Evolutionary conservation across 139 green algal genomes (phyloP).

Genomic region (Chlorella sp.): DNA sequence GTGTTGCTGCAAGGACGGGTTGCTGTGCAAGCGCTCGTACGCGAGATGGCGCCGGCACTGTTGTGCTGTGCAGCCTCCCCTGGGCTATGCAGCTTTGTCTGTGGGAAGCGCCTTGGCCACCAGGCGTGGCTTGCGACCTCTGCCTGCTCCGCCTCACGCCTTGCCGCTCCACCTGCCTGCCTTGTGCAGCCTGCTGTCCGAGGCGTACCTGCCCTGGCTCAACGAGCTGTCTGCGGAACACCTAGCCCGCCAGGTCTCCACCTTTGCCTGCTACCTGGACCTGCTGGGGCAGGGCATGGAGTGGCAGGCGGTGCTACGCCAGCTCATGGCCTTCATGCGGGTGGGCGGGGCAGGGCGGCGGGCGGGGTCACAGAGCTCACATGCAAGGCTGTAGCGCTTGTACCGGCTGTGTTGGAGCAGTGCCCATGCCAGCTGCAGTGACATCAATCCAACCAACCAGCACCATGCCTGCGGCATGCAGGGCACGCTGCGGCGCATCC

Average conservation of each 20-base stretch:
- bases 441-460: no score
- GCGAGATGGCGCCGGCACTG: no score
- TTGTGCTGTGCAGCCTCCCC: not conserved
- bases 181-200: not conserved
- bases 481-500: constrained; percentile 2
- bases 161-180: not conserved
- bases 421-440: not conserved
- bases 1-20: no score
- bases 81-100: not conserved
- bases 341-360: not conserved
- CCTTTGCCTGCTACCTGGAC: not conserved
- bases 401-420: not conserved
- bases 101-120: not conserved
- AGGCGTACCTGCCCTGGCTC: not conserved
- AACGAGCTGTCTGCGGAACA: not conserved
- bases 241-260: not conserved
- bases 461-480: not conserved
- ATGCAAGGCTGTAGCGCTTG: not conserved
- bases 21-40: no score
- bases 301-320: constrained; percentile 4
- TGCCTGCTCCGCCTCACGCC: not conserved
- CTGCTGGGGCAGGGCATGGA: not conserved
- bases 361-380: not conserved
- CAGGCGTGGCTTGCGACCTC: not conserved
- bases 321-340: constrained; percentile 6